phyloP scores from a whole-genome alignment of 2,329 filamentous ascomycete genomes.

The Fusarium heterosporum region DNA sequence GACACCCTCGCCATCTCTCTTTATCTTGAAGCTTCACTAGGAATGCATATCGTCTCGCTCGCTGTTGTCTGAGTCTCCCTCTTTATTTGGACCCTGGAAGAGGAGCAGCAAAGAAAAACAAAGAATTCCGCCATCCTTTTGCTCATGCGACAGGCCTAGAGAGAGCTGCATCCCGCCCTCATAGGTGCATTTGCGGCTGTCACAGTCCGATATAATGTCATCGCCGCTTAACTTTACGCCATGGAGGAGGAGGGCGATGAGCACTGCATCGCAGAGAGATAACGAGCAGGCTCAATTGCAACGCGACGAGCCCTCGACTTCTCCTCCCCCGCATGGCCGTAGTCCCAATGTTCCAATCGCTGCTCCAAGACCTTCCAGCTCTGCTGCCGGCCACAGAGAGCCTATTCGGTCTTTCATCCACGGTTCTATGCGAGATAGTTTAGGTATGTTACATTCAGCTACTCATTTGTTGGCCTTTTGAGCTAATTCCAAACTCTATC shows the following conservation, averaged over 20 bases:
- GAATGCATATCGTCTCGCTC: slow-evolving; percentile 39
- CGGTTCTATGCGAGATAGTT: slow-evolving; percentile 69
- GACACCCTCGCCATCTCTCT: slow-evolving; percentile 36
- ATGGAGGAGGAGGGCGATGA: slow-evolving; percentile 59
- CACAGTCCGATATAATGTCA: slow-evolving; percentile 55
- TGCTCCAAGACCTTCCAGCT: slow-evolving; percentile 54
- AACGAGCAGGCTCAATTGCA: slow-evolving; percentile 40
- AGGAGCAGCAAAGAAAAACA: slow-evolving; percentile 2
- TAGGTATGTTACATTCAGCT: slow-evolving; percentile 58
- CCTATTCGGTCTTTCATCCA: slow-evolving; percentile 80
- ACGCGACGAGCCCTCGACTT: slow-evolving; percentile 47
- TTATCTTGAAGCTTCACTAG: slow-evolving; percentile 31
- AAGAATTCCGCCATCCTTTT: slow-evolving; percentile 4
- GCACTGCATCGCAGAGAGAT: slow-evolving; percentile 52
- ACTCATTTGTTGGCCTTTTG: not conserved
- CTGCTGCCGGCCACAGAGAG: slow-evolving; percentile 63
- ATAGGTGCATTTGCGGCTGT: slow-evolving; percentile 32
- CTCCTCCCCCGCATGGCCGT: slow-evolving; percentile 28
- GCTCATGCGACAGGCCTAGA: slow-evolving; percentile 40
- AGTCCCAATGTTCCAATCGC: slow-evolving; percentile 37
- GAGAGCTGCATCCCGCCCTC: slow-evolving; percentile 30
- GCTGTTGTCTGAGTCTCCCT: slow-evolving; percentile 28
- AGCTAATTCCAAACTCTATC: slow-evolving; percentile 7
- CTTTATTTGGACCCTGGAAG: slow-evolving; percentile 1
- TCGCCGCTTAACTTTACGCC: slow-evolving; percentile 61